Percentiles rank a stretch among this genome's conserved stretches.
phyloP scores from a whole-genome alignment of 1,139 yeast species.

The Arxiozyma slooffiae region DNA sequence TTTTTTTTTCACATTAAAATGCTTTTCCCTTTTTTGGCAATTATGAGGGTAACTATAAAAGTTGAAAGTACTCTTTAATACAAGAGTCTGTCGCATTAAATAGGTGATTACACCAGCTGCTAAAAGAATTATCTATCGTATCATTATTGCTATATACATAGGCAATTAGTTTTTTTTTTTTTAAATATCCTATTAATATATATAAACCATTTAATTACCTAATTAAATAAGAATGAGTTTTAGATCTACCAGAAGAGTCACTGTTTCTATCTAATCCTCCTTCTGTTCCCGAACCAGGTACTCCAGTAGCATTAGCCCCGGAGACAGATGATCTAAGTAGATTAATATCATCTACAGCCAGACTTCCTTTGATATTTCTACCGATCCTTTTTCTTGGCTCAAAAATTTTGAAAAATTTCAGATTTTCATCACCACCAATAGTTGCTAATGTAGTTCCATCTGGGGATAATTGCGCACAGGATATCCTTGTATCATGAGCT shows the following conservation, averaged over 20 bases:
- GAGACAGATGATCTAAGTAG: conserved; percentile 5
- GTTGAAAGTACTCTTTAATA: background rate
- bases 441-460: conserved; percentile 88
- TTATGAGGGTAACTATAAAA: background rate
- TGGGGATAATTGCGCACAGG: conserved; percentile 78
- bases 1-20: no score
- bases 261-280: background rate
- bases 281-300: background rate
- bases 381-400: conserved; percentile 37
- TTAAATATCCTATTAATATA: background rate
- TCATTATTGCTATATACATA: background rate
- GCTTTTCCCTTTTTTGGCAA: background rate
- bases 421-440: conserved; percentile 91
- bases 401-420: conserved; percentile 90
- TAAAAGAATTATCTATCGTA: background rate
- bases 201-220: background rate
- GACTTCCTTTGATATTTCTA: conserved; percentile 13
- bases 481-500: conserved; percentile 87
- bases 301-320: conserved; percentile 7
- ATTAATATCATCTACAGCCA: conserved; percentile 10
- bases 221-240: conserved; percentile 2
- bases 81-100: background rate
- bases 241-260: conserved; percentile 1
- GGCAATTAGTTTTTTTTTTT: background rate
- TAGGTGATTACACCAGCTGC: background rate